A percentile compares a stretch with the other conserved stretches of the same genome.
Evolutionary conservation across 352 stramenopile genomes (phyloP).

Genomic region (Phytopythium chamaehyphon): DNA sequence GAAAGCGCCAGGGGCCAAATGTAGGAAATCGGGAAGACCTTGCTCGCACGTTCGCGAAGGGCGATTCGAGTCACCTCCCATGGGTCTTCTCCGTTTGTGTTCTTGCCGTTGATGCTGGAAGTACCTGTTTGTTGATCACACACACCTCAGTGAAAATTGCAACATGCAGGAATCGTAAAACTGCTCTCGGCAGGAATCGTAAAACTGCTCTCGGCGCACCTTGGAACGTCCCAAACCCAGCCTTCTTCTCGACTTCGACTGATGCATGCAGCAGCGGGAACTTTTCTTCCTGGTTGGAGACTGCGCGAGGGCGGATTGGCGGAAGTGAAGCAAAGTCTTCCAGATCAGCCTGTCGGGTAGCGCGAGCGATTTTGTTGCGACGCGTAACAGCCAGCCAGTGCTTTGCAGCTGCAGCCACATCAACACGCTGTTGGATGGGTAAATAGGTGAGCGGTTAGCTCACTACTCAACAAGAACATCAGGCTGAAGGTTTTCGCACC

Average conservation of each 20-base stretch:
- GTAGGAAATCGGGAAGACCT: constrained; percentile 51
- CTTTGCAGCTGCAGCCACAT: constrained; percentile 50
- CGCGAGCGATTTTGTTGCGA: constrained; percentile 43
- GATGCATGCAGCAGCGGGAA: constrained; percentile 7
- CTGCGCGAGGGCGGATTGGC: constrained; percentile 16
- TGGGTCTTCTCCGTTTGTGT: constrained; percentile 28
- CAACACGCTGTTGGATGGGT: constrained; percentile 45
- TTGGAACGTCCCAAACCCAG: constrained; percentile 40
- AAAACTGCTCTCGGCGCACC: neutral
- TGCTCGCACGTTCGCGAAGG: constrained; percentile 46
- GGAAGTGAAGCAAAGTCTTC: constrained; percentile 64
- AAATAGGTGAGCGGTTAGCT: neutral
- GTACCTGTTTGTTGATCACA: neutral
- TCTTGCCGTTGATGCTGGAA: neutral
- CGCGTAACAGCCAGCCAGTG: constrained; percentile 65
- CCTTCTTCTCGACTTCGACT: constrained; percentile 10
- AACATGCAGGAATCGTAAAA: too few species aligned
- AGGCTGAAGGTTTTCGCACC: constrained; percentile 19
- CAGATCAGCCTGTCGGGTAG: constrained; percentile 44
- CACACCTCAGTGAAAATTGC: too few species aligned
- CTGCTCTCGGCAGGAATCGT: neutral
- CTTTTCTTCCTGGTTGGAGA: constrained; percentile 7
- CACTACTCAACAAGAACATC: neutral
- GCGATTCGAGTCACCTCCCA: constrained; percentile 27
- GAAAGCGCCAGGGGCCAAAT: constrained; percentile 48